phyloP scores from a whole-genome alignment of 345 rosid species.

The Camelina neglecta region DNA sequence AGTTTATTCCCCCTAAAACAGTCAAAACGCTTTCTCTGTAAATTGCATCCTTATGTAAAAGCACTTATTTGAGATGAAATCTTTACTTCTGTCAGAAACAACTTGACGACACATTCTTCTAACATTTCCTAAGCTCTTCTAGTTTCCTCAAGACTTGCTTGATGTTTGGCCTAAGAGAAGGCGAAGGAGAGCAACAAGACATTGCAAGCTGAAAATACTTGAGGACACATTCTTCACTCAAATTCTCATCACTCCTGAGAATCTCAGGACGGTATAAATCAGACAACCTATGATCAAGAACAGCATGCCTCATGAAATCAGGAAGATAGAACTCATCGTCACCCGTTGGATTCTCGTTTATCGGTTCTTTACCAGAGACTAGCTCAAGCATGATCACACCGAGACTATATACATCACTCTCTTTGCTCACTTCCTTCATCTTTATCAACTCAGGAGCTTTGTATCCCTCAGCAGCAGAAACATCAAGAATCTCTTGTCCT shows the following conservation, averaged over 20 bases:
- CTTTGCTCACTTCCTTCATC: slow-evolving; percentile 70
- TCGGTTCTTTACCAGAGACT: slow-evolving; percentile 72
- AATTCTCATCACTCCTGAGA: slow-evolving; percentile 46
- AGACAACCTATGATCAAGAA: slow-evolving; percentile 61
- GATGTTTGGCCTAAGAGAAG: slow-evolving; percentile 76
- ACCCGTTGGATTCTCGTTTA: slow-evolving; percentile 63
- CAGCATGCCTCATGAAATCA: slow-evolving; percentile 63
- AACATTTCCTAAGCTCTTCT: slow-evolving; percentile 61
- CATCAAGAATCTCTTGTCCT: slow-evolving; percentile 84
- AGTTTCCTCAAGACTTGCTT: slow-evolving; percentile 73
- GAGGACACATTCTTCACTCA: slow-evolving; percentile 65
- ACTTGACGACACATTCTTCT: neutral
- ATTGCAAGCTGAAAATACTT: slow-evolving; percentile 79
- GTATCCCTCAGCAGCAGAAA: slow-evolving; percentile 77
- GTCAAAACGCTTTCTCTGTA: neutral
- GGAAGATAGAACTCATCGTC: slow-evolving; percentile 74
- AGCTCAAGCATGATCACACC: slow-evolving; percentile 86
- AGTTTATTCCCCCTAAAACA: neutral
- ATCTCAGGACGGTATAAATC: slow-evolving; percentile 74
- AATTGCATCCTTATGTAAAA: neutral
- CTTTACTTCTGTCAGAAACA: neutral
- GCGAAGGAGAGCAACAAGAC: slow-evolving; percentile 88
- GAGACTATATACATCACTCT: slow-evolving; percentile 74
- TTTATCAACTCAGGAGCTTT: slow-evolving; percentile 95
- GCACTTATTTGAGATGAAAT: neutral